phyloP scores from a whole-genome alignment of 73 alveolate species.

The Paramecium tetraurelia region DNA sequence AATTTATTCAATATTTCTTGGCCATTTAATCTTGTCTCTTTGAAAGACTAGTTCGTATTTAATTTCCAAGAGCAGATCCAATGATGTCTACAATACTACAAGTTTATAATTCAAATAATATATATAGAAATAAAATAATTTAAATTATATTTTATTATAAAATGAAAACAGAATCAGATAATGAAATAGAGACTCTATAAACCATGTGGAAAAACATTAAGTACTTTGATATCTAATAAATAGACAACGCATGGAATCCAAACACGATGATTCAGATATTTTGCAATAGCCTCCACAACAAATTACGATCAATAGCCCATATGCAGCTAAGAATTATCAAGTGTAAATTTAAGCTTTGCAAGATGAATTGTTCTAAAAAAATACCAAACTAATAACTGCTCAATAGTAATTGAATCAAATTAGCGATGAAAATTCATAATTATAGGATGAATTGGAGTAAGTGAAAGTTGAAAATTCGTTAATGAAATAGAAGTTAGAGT shows the following conservation, averaged over 20 bases:
- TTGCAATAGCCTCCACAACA: background rate
- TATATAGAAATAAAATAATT: background rate
- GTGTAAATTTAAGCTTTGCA: background rate
- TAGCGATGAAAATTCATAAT: background rate
- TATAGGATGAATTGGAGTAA: background rate
- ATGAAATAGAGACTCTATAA: background rate
- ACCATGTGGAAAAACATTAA: slow-evolving; percentile 43
- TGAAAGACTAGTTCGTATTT: background rate
- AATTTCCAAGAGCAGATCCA: background rate
- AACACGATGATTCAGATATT: slow-evolving; percentile 16
- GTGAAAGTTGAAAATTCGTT: background rate
- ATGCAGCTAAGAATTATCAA: slow-evolving; percentile 5
- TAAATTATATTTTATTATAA: background rate
- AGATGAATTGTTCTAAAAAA: slow-evolving; percentile 16
- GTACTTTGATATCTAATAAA: background rate
- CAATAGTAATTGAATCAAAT: background rate
- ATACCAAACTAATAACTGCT: background rate
- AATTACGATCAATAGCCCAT: background rate
- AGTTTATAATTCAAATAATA: background rate
- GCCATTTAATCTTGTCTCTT: background rate
- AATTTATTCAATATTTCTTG: background rate
- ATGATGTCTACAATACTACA: background rate
- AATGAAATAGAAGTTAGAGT: background rate
- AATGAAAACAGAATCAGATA: background rate
- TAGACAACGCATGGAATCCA: slow-evolving; percentile 30